Evolutionary conservation across 2,329 filamentous ascomycete genomes (phyloP).

Genomic region (Sarocladium strictum): DNA sequence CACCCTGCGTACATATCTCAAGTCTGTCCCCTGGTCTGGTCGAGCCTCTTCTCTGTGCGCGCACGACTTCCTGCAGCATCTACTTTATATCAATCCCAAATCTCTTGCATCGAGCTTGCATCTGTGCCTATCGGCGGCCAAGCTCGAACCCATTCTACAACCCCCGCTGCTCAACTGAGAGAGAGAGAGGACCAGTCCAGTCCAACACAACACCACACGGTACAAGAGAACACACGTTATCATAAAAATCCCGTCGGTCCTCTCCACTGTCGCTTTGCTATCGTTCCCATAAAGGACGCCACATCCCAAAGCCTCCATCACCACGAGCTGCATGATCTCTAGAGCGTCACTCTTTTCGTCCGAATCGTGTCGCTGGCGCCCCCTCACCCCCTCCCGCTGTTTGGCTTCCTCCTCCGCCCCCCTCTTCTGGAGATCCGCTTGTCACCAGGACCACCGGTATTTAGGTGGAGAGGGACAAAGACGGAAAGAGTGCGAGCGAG

Average conservation of each 20-base stretch:
- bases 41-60: neutral
- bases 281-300: neutral
- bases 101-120: constrained; percentile 5
- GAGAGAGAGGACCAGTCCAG: too few relatives aligned
- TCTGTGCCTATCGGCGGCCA: constrained; percentile 4
- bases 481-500: neutral
- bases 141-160: neutral
- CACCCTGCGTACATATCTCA: constrained; percentile 7
- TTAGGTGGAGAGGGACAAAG: constrained; percentile 6
- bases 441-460: constrained; percentile 5
- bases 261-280: neutral
- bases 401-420: neutral
- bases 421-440: constrained; percentile 6
- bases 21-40: constrained; percentile 5
- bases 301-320: neutral
- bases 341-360: neutral
- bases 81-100: constrained; percentile 8
- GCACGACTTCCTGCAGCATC: neutral
- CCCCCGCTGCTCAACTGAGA: too few relatives aligned
- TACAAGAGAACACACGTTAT: too few relatives aligned
- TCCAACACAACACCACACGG: too few relatives aligned
- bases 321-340: neutral
- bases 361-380: neutral
- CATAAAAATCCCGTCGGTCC: too few relatives aligned
- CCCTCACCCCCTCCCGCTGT: neutral